Percentiles rank a stretch among this genome's conserved stretches.
phyloP scores from a whole-genome alignment of 306 rosid species.

The Malus sylvestris region DNA sequence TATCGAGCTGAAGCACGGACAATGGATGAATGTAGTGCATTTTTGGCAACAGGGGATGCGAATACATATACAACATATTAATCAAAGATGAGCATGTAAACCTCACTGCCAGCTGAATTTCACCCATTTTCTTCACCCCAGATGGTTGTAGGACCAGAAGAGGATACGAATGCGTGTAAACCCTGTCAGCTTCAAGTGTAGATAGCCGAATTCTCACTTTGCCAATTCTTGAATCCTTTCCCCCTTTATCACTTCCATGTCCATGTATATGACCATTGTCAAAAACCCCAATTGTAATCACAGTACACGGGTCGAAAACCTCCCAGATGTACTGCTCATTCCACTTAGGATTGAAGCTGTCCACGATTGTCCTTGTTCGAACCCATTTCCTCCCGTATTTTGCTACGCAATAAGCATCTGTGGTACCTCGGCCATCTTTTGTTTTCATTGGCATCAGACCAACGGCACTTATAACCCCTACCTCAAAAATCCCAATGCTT shows the following conservation, averaged over 20 bases:
- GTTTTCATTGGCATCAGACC: constrained; percentile 85
- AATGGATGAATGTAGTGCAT: constrained; percentile 91
- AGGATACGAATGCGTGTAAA: constrained; percentile 88
- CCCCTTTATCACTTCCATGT: constrained; percentile 47
- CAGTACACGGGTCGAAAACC: constrained; percentile 78
- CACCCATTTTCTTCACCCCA: constrained; percentile 90
- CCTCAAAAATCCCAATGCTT: constrained; percentile 67
- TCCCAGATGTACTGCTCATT: constrained; percentile 94
- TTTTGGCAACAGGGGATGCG: constrained; percentile 80
- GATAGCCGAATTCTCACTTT: constrained; percentile 80
- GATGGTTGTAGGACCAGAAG: constrained; percentile 60
- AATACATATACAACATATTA: constrained; percentile 67
- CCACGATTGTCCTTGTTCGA: constrained; percentile 69
- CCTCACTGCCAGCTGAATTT: constrained; percentile 83
- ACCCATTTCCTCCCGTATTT: constrained; percentile 94
- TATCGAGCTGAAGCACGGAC: constrained; percentile 70
- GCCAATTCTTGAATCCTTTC: constrained; percentile 75
- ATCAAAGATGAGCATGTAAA: constrained; percentile 63
- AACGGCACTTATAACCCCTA: constrained; percentile 70
- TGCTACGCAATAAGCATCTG: constrained; percentile 83
- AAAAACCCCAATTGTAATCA: constrained; percentile 70
- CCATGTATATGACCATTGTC: constrained; percentile 72
- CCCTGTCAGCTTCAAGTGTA: constrained; percentile 73
- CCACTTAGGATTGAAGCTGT: constrained; percentile 66
- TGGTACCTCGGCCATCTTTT: constrained; percentile 61